These are phyloP conservation scores for Blastocladiella emersonii DNA, from an alignment of 371 early-diverging fungal species.

Conservation along the genomic window DNA sequence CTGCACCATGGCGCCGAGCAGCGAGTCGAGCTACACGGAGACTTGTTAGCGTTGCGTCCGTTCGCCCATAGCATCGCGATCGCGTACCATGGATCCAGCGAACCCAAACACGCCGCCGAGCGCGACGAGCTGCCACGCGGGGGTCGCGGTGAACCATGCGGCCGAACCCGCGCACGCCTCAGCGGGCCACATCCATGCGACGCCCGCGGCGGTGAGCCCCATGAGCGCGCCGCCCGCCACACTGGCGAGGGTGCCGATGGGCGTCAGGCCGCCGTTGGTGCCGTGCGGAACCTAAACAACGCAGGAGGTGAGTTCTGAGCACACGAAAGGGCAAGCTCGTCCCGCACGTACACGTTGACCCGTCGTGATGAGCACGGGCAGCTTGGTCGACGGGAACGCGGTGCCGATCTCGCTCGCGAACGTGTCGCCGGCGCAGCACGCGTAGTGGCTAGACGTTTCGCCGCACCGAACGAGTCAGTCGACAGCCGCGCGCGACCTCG, in stretches of 20 bases:
- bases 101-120: conserved; percentile 46
- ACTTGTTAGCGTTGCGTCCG: conserved; percentile 3
- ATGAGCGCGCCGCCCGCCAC: conserved; percentile 57
- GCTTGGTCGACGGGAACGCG: conserved; percentile 5
- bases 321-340: conserved; percentile 2
- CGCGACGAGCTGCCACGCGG: conserved; percentile 20
- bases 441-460: conserved; percentile 43
- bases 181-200: conserved; percentile 28
- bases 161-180: too few species aligned
- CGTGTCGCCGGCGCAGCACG: conserved; percentile 64
- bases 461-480: conserved; percentile 7
- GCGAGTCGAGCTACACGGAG: conserved; percentile 48
- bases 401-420: conserved; percentile 3
- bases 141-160: conserved; percentile 11
- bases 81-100: conserved; percentile 52
- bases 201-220: conserved; percentile 45
- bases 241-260: conserved; percentile 47
- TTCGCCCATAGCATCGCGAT: neutral
- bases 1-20: conserved; percentile 70
- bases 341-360: conserved; percentile 24
- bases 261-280: conserved; percentile 71
- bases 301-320: neutral
- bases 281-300: conserved; percentile 58
- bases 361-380: conserved; percentile 64
- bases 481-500: neutral